A percentile compares a stretch with the other conserved stretches of the same genome.
phyloP scores from a whole-genome alignment of 345 rosid genomes.

The Moricandia moricandioides region DNA sequence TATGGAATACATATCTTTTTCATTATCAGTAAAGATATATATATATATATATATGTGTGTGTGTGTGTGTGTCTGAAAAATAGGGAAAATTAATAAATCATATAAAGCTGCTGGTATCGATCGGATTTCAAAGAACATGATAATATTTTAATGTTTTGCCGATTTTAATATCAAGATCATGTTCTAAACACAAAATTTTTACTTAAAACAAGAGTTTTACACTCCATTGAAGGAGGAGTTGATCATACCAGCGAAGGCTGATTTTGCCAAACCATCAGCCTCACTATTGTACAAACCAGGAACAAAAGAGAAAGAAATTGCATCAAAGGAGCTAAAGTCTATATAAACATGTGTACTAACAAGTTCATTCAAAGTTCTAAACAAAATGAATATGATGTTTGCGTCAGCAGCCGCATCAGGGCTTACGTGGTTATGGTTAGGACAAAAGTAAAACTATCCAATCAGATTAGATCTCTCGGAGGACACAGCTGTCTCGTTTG shows the following conservation, averaged over 20 bases:
- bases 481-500: conserved; percentile 35
- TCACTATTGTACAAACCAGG: too few relatives aligned
- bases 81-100: conserved; percentile 18
- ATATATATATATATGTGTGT: too few relatives aligned
- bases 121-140: not conserved
- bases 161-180: not conserved
- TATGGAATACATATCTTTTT: conserved; percentile 15
- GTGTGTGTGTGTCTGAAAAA: not conserved
- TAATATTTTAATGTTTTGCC: not conserved
- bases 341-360: too few relatives aligned
- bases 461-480: conserved; percentile 29
- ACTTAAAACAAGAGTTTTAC: too few relatives aligned
- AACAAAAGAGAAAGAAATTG: too few relatives aligned
- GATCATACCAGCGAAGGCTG: too few relatives aligned
- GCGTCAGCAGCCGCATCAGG: conserved; percentile 37
- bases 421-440: conserved; percentile 37
- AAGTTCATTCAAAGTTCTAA: too few relatives aligned
- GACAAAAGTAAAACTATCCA: conserved; percentile 39
- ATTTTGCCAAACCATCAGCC: too few relatives aligned
- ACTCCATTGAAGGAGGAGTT: too few relatives aligned
- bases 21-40: conserved; percentile 10
- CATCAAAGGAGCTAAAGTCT: too few relatives aligned
- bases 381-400: conserved; percentile 4
- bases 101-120: not conserved
- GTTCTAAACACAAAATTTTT: not conserved